These are phyloP conservation scores for Xylaria cubensis DNA, from an alignment of 495 filamentous ascomycete species.

Conservation along the genomic window DNA sequence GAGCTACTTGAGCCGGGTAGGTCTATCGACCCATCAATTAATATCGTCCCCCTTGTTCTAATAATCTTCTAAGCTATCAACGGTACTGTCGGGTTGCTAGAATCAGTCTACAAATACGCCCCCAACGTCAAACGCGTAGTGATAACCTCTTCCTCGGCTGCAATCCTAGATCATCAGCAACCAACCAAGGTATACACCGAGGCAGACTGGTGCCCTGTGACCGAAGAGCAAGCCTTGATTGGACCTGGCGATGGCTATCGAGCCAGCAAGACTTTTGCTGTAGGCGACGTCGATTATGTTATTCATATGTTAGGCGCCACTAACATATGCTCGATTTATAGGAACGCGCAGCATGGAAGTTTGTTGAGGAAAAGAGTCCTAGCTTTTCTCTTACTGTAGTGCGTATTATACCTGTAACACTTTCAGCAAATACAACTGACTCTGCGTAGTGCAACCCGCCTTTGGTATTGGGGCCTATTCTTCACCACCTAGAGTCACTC, in stretches of 20 bases:
- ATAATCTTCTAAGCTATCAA: constrained; percentile 42
- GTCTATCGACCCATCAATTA: background rate
- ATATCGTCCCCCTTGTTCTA: background rate
- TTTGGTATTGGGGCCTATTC: constrained; percentile 74
- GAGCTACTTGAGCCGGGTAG: background rate
- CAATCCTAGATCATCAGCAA: constrained; percentile 44
- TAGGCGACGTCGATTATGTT: background rate
- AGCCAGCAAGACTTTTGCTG: constrained; percentile 39
- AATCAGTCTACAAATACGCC: constrained; percentile 42
- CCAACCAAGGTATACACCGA: constrained; percentile 51
- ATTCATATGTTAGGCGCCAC: background rate
- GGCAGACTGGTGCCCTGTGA: constrained; percentile 47
- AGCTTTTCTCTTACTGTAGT: constrained; percentile 74
- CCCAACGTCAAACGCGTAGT: constrained; percentile 50
- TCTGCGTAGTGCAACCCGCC: constrained; percentile 58
- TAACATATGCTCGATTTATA: background rate
- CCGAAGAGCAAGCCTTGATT: constrained; percentile 42
- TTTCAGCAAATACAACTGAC: background rate
- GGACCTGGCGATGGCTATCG: constrained; percentile 41
- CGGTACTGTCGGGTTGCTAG: constrained; percentile 50
- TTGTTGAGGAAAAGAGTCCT: constrained; percentile 78
- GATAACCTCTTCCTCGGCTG: constrained; percentile 54
- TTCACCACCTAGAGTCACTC: constrained; percentile 34
- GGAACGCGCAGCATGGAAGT: constrained; percentile 74
- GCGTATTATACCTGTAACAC: background rate